phyloP scores from a whole-genome alignment of 1,284 basidiomycete species.

The Sporisorium graminicola region DNA sequence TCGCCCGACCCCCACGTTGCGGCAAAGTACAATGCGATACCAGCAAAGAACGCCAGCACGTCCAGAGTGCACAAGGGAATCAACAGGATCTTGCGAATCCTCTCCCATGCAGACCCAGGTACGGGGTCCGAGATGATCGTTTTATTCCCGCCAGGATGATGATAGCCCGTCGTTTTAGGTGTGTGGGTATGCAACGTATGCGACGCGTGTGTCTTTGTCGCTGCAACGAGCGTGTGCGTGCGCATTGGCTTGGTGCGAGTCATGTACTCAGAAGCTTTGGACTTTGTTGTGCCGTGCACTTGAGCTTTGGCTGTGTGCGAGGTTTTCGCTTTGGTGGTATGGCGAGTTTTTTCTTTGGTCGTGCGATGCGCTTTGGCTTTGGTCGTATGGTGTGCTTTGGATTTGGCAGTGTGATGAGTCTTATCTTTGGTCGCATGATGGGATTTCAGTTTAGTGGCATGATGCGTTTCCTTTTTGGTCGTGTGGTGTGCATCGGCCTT shows the following conservation, averaged over 20 bases:
- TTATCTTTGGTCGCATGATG: too few relatives aligned
- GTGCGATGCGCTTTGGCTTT: not conserved
- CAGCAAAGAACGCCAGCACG: slow-evolving; percentile 13
- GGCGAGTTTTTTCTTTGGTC: not conserved
- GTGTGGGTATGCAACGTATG: not conserved
- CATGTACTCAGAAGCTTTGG: too few relatives aligned
- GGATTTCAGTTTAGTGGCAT: too few relatives aligned
- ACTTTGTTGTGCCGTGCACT: too few relatives aligned
- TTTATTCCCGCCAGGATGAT: not conserved
- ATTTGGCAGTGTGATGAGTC: too few relatives aligned
- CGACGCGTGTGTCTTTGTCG: not conserved
- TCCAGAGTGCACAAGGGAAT: slow-evolving; percentile 17
- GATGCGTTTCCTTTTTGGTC: too few relatives aligned
- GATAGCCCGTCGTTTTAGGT: not conserved
- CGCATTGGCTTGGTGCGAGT: not conserved
- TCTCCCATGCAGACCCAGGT: slow-evolving; percentile 22
- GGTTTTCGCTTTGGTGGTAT: not conserved
- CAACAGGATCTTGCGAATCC: slow-evolving; percentile 14
- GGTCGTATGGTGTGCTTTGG: not conserved
- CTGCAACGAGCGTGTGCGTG: not conserved
- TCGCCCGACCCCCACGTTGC: slow-evolving; percentile 31
- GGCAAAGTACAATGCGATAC: slow-evolving; percentile 15
- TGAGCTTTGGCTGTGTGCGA: not conserved
- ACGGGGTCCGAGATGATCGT: slow-evolving; percentile 15
- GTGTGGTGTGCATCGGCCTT: too few relatives aligned